A percentile compares a stretch with the other conserved stretches of the same genome.
phyloP scores from a whole-genome alignment of 257 asterid genomes.

The Solanum phureja region DNA sequence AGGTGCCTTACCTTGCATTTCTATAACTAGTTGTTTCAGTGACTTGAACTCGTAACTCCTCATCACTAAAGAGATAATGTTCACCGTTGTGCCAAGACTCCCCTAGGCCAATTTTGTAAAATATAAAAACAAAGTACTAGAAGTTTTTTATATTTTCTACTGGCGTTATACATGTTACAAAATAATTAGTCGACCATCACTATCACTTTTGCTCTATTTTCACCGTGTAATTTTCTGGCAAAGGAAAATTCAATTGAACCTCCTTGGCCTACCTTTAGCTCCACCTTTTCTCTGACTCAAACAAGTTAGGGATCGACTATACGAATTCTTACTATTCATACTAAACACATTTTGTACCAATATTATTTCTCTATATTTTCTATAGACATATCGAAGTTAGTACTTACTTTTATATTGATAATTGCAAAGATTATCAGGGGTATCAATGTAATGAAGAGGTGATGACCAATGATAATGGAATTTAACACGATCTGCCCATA shows the following conservation, averaged over 20 bases:
- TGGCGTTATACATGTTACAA: neutral
- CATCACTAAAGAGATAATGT: no score
- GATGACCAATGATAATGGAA: slow-evolving; percentile 73
- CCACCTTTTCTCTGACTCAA: neutral
- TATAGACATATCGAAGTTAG: neutral
- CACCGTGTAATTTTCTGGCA: no score
- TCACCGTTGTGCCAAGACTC: no score
- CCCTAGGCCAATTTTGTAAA: neutral
- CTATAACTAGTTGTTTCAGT: neutral
- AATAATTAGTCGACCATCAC: neutral
- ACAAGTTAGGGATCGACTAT: neutral
- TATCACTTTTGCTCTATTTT: neutral
- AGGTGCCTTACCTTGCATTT: neutral
- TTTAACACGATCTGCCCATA: slow-evolving; percentile 78
- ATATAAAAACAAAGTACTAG: neutral
- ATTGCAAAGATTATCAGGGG: slow-evolving; percentile 70
- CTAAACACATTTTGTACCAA: neutral
- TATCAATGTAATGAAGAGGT: slow-evolving; percentile 68
- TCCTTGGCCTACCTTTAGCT: neutral
- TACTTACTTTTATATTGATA: slow-evolving; percentile 57
- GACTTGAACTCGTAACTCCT: neutral
- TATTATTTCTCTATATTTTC: neutral
- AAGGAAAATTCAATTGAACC: no score
- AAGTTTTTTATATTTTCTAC: neutral
- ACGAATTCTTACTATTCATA: neutral